Evolutionary conservation across 2,329 filamentous ascomycete species (phyloP), one percentile per base, ranked within the genome.

Genomic region (Neofusicoccum parvum): DNA sequence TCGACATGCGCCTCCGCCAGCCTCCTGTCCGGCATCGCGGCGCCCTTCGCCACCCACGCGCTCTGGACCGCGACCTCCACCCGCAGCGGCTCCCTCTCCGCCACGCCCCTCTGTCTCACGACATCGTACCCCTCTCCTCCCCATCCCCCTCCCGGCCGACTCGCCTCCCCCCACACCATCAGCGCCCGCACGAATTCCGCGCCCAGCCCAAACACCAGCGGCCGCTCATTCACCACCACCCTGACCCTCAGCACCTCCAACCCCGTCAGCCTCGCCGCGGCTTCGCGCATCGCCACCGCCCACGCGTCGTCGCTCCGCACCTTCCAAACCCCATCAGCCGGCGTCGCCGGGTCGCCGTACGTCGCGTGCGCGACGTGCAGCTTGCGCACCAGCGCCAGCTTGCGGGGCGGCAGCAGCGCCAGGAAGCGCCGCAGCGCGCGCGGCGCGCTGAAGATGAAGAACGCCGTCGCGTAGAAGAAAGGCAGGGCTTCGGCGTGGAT

Each of bases 381-480:
- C 32, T 70, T 75, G 3, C 69, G 72, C 39, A 78, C 67, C 32
- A 64, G 48, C 4, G 65, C 48, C 17, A 75, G 68, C 20, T 68
- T 70, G 4, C 50, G 14, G 3, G 58, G 58, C 2, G 73, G 69
- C 2, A 74, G 64, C 11, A 66, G 43, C 3, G 27, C 41, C n/a
- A 78, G 67, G 64, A 78, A 78, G 46, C 68, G 68, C 1, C 3
- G 48, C 27, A 77, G 70, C 3, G 73, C 70, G 15, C 66, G 66
- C 7, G 74, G 71, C 7, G 72, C 68, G 15, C 69, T 67, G 64
- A 76, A 75, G n/a, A 71, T 67, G 65, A 78, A 76, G 7, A 68
- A 66, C 2, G 73, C 73, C 1, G 67, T 71, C 2, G 65, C 50
- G 64, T 78, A 78, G 27, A 77, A 67, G n/a, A 75, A 68, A 3